Conservation (phyloP, 1,139 yeast species). For the Blastobotrys niveus region DNA sequence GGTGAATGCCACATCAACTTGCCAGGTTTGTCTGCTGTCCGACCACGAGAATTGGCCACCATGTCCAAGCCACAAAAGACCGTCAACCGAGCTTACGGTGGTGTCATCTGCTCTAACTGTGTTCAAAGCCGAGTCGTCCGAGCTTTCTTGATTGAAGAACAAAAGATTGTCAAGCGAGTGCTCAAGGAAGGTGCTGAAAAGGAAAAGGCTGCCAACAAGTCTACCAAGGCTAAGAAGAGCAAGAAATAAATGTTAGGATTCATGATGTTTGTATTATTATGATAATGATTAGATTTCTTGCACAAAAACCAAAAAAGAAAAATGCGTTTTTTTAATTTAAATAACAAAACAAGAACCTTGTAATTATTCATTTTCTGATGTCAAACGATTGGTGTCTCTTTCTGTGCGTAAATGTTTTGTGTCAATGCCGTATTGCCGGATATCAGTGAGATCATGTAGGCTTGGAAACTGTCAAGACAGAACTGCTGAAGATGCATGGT, state of each 20-base stretch:
- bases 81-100: constrained; percentile 99
- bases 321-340: not conserved
- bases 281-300: not conserved
- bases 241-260: constrained; percentile 19
- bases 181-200: constrained; percentile 90
- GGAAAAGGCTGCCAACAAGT: constrained; percentile 56
- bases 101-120: constrained; percentile 97
- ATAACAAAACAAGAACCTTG: too few relatives aligned
- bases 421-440: too few relatives aligned
- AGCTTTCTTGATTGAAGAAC: constrained; percentile 99
- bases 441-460: too few relatives aligned
- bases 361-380: too few relatives aligned
- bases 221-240: constrained; percentile 39
- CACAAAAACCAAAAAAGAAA: not conserved
- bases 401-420: too few relatives aligned
- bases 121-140: constrained; percentile 98
- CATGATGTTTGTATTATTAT: not conserved
- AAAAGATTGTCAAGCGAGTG: constrained; percentile 98
- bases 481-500: too few relatives aligned
- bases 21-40: constrained; percentile 81
- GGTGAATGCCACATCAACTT: constrained; percentile 96
- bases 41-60: constrained; percentile 97
- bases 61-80: constrained; percentile 96
- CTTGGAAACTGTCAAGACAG: too few relatives aligned
- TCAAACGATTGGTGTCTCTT: too few relatives aligned